These are phyloP conservation scores for Pleurotus pulmonarius DNA, from an alignment of 768 basidiomycete species.

Conservation along the genomic window DNA sequence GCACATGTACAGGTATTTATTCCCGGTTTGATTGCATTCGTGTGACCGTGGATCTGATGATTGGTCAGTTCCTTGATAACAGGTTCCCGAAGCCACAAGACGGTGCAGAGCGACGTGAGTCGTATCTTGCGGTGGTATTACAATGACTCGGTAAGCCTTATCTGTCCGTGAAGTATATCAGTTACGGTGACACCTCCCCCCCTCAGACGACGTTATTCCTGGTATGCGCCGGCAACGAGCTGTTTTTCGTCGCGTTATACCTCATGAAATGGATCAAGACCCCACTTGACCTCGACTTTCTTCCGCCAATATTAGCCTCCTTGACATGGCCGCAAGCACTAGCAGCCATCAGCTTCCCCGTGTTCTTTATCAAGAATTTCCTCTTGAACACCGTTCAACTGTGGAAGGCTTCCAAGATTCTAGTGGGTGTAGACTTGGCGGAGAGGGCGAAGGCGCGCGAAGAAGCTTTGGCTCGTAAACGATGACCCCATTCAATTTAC, in stretches of 20 bases:
- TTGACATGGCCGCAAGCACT: slow-evolving; percentile 78
- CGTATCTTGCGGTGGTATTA: slow-evolving; percentile 91
- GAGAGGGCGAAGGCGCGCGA: slow-evolving; percentile 70
- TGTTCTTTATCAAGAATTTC: slow-evolving; percentile 76
- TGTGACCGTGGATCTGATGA: slow-evolving; percentile 10
- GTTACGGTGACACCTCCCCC: not conserved
- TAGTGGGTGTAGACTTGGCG: slow-evolving; percentile 90
- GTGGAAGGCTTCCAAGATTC: slow-evolving; percentile 95
- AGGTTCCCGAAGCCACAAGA: slow-evolving; percentile 90
- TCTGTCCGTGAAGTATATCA: not conserved
- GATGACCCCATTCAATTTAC: not conserved
- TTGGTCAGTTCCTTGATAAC: slow-evolving; percentile 81
- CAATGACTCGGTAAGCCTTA: slow-evolving; percentile 74
- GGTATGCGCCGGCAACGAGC: slow-evolving; percentile 92
- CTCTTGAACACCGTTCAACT: slow-evolving; percentile 93
- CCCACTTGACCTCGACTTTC: slow-evolving; percentile 53
- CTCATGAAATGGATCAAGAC: slow-evolving; percentile 80
- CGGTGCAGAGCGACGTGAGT: slow-evolving; percentile 89
- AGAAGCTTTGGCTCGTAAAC: slow-evolving; percentile 17
- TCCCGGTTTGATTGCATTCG: not conserved
- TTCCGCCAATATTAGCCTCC: slow-evolving; percentile 19
- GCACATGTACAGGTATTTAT: slow-evolving; percentile 94
- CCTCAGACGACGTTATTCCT: slow-evolving; percentile 79
- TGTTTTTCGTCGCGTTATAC: slow-evolving; percentile 94
- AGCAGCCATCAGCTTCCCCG: slow-evolving; percentile 56